Evolutionary conservation across 78 protist genomes (phyloP), one percentile per base, ranked within the genome.

Genomic region (Dictyostelium brefeldianum): DNA sequence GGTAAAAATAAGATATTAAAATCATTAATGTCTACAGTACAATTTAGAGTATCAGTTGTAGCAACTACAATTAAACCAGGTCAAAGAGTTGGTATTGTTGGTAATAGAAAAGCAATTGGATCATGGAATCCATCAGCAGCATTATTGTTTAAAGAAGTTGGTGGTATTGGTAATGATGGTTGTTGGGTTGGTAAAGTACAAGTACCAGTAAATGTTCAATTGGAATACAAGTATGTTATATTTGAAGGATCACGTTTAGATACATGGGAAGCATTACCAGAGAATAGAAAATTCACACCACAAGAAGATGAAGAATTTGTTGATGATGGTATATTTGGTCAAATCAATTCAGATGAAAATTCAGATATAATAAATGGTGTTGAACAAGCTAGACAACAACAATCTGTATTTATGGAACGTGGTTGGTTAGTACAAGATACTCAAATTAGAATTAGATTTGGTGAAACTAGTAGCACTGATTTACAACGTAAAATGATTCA

Each of bases 261-360:
- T 56, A 50, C 53, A 18, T 87, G 93, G 93, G 93, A 87, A n/a
- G 56, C 93, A 3, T 41, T 87, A n/a, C 93, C 93, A 47, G 93
- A 74, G 46, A 87, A 87, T 64, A 74, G 93, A 65, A 78, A 56
- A 48, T 87, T 87, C 47, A 59, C 84, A 20, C 93, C 93, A 59
- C 83, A 87, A 70, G 93, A 87, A 36, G 93, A 87, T 11, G 84
- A 87, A 4, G 93, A 87, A 27, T 43, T 87, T 18, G 67, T 87
- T 18, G 75, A 87, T 64, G 93, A 87, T 48, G 93, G 93, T 77
- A 14, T 56, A 27, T 87, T 87, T 77, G 93, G 93, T 65, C 59
- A 50, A 46, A 56, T 73, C 4, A 17, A 25, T 9, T 11, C 27
- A 3, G 70, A 54, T 54, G 65, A 51, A 36, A 31, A 54, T 54